Conservation (phyloP, 257 asterid genomes). For the Solanum etuberosum region DNA sequence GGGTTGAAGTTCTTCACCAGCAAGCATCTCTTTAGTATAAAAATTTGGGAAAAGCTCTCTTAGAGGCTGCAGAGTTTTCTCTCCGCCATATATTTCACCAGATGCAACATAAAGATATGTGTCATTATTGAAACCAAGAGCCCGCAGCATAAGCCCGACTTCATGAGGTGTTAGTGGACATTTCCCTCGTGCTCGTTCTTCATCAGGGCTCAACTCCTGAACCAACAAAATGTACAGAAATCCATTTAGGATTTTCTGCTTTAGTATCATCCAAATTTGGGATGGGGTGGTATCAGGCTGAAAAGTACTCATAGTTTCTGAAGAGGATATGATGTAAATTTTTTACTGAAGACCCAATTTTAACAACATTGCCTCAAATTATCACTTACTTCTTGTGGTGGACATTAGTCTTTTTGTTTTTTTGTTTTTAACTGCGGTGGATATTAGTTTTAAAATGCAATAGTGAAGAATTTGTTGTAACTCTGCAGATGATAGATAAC, state of each 20-base stretch:
- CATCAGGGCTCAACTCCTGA: slow-evolving; percentile 89
- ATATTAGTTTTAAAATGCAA: not conserved
- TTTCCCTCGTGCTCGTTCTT: slow-evolving; percentile 87
- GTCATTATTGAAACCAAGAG: slow-evolving; percentile 81
- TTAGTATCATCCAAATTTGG: not conserved
- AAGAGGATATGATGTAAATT: not conserved
- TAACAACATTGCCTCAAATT: not conserved
- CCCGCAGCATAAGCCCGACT: slow-evolving; percentile 92
- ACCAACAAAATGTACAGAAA: slow-evolving; percentile 1
- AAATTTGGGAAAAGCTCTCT: slow-evolving; percentile 92
- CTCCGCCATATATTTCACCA: slow-evolving; percentile 98
- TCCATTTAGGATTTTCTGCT: not conserved
- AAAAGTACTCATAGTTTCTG: not conserved
- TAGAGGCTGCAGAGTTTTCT: slow-evolving; percentile 86
- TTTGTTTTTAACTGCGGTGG: not conserved
- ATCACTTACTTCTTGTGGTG: not conserved
- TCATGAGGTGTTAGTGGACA: slow-evolving; percentile 98
- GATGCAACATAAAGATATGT: slow-evolving; percentile 88
- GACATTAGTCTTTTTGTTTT: not conserved
- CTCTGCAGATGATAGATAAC: not conserved
- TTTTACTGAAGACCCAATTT: not conserved
- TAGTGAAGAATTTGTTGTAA: not conserved
- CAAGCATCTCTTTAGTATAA: slow-evolving; percentile 88
- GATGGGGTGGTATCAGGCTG: not conserved
- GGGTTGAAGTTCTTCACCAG: slow-evolving; percentile 61